Evolutionary conservation across 192 early-diverging fungal genomes (phyloP).

Genomic region (Coemansia sp.): DNA sequence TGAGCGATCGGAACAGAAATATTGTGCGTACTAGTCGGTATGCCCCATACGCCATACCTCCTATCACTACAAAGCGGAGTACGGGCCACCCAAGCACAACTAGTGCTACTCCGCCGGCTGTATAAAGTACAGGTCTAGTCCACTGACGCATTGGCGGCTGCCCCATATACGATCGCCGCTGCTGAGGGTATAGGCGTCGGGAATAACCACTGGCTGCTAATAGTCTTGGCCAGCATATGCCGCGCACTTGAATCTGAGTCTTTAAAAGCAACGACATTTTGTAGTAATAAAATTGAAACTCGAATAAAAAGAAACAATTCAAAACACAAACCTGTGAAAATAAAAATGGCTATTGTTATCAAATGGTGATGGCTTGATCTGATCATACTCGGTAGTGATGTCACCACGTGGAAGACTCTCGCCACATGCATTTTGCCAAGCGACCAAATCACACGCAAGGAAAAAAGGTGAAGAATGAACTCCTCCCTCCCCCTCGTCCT

Average conservation of each 20-base stretch:
- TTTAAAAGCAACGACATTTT: neutral
- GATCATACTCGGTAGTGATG: neutral
- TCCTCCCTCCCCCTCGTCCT: neutral
- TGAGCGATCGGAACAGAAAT: conserved; percentile 15
- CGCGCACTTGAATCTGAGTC: neutral
- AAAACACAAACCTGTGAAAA: neutral
- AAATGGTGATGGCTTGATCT: neutral
- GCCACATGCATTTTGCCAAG: too few species aligned
- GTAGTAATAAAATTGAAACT: neutral
- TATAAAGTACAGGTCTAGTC: conserved; percentile 27
- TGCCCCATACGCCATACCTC: conserved; percentile 38
- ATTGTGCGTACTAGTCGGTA: conserved; percentile 21
- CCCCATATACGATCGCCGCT: neutral
- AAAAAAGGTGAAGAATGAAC: neutral
- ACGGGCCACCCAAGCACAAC: conserved; percentile 42
- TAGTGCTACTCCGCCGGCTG: conserved; percentile 38
- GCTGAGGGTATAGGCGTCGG: neutral
- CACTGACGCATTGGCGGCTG: conserved; percentile 10
- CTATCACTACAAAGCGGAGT: conserved; percentile 38
- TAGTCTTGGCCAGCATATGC: neutral
- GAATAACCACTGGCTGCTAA: neutral
- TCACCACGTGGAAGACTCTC: neutral
- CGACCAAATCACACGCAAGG: neutral
- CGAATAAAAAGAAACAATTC: neutral
- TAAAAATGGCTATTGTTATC: conserved; percentile 24